These are phyloP conservation scores for Ophiorrhiza pumila DNA, from an alignment of 257 asterid genomes.

Conservation along the genomic window DNA sequence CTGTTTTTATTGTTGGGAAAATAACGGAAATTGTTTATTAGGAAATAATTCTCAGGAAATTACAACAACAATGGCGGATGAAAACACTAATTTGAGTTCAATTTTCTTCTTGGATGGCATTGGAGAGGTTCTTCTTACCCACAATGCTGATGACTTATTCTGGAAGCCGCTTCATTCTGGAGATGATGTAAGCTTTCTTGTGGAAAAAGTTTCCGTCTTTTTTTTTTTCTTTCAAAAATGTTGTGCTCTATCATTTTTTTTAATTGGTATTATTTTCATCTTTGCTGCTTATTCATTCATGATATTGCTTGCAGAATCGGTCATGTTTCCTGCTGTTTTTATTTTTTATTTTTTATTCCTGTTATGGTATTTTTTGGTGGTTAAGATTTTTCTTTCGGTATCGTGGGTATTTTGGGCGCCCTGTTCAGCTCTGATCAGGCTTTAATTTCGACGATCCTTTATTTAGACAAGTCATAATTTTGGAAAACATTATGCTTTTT, in stretches of 20 bases:
- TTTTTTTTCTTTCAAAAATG: too few species aligned
- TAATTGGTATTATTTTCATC: not conserved
- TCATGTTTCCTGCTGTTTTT: not conserved
- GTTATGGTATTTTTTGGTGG: not conserved
- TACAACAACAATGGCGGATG: slow-evolving; percentile 30
- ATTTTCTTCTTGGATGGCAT: slow-evolving; percentile 53
- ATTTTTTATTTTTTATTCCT: not conserved
- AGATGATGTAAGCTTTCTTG: slow-evolving; percentile 42
- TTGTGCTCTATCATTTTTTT: too few species aligned
- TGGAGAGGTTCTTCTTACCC: slow-evolving; percentile 73
- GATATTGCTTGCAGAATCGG: not conserved
- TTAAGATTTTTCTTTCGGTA: not conserved
- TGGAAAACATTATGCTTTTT: not conserved
- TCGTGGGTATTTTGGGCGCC: not conserved
- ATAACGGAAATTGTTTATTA: slow-evolving; percentile 36
- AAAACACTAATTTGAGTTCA: slow-evolving; percentile 45
- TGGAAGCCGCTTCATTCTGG: slow-evolving; percentile 59
- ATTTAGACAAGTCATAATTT: too few species aligned
- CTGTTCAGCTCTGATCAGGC: not conserved
- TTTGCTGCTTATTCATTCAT: not conserved
- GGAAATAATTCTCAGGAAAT: slow-evolving; percentile 33
- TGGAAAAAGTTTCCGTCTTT: not conserved
- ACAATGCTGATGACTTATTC: slow-evolving; percentile 49
- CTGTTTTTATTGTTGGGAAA: slow-evolving; percentile 30
- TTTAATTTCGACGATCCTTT: not conserved